Percentiles rank a stretch among this genome's conserved stretches.
Evolutionary conservation across 2,329 filamentous ascomycete species (phyloP).

Genomic region (Didymella lethalis): DNA sequence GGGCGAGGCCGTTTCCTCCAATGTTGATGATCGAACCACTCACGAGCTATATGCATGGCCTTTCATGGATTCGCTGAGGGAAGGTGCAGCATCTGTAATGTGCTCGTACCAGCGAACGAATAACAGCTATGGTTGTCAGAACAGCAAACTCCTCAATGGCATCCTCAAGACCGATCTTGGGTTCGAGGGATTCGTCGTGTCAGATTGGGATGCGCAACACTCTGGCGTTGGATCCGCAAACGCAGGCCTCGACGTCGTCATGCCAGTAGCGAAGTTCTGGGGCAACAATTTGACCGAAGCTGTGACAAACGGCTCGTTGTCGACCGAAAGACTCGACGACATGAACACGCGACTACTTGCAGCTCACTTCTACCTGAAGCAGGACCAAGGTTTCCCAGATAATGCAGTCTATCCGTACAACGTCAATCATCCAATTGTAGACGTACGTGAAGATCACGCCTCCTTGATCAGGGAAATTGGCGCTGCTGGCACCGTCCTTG

Average conservation of each 20-base stretch:
- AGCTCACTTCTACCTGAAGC: conserved; percentile 46
- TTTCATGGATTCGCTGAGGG: conserved; percentile 66
- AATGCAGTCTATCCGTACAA: conserved; percentile 35
- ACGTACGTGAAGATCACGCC: conserved; percentile 54
- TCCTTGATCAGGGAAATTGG: conserved; percentile 52
- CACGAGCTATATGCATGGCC: conserved; percentile 74
- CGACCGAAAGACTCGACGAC: conserved; percentile 36
- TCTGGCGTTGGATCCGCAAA: conserved; percentile 55
- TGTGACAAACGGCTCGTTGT: conserved; percentile 41
- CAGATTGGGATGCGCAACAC: conserved; percentile 57
- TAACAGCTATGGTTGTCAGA: conserved; percentile 45
- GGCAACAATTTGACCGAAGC: conserved; percentile 42
- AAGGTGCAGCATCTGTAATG: conserved; percentile 68
- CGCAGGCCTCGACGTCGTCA: conserved; percentile 59
- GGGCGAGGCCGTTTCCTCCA: conserved; percentile 66
- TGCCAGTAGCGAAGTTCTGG: conserved; percentile 46
- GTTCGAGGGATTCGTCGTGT: conserved; percentile 55
- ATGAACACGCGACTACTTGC: conserved; percentile 44
- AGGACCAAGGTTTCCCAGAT: conserved; percentile 48
- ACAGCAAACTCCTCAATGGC: conserved; percentile 56
- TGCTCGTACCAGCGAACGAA: conserved; percentile 57
- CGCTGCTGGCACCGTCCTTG: conserved; percentile 50
- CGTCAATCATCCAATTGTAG: conserved; percentile 54
- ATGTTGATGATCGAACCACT: conserved; percentile 70
- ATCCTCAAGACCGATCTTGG: conserved; percentile 61